Percentiles rank a stretch among this genome's conserved stretches.
These are phyloP conservation scores for Globisporangium echinulatum DNA, from an alignment of 352 stramenopile species.

Conservation along the genomic window DNA sequence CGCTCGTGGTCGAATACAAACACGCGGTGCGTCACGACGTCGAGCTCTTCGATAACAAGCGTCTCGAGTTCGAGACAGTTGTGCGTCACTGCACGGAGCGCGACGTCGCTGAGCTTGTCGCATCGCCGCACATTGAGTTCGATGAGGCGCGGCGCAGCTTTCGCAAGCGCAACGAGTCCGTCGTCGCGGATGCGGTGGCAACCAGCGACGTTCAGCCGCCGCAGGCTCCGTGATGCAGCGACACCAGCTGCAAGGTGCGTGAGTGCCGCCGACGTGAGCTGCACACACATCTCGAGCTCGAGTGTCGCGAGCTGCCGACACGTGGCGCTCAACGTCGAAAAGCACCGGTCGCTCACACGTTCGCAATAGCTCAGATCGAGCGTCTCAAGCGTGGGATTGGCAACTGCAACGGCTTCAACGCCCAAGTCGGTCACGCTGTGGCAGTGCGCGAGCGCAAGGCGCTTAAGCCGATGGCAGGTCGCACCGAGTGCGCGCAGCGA, in stretches of 20 bases:
- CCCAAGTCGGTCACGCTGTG: constrained; percentile 72
- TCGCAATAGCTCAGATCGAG: constrained; percentile 64
- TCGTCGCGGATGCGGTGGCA: constrained; percentile 78
- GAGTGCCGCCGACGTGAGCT: constrained; percentile 47
- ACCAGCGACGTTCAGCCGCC: constrained; percentile 64
- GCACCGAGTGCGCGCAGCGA: constrained; percentile 40
- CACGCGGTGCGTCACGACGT: constrained; percentile 48
- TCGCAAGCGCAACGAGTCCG: constrained; percentile 60
- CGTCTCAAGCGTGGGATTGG: constrained; percentile 44
- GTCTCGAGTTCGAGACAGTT: constrained; percentile 77
- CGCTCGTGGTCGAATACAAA: constrained; percentile 84
- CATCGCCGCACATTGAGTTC: constrained; percentile 74
- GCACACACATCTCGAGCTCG: constrained; percentile 60
- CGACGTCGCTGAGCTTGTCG: constrained; percentile 80
- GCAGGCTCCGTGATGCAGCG: constrained; percentile 40
- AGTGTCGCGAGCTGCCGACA: constrained; percentile 35
- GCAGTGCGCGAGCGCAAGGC: constrained; percentile 49
- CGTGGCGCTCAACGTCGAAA: constrained; percentile 41
- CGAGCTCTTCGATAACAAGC: constrained; percentile 83
- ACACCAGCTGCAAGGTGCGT: constrained; percentile 45
- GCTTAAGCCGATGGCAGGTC: constrained; percentile 43
- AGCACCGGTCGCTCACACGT: constrained; percentile 53
- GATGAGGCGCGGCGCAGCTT: constrained; percentile 47
- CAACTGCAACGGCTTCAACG: constrained; percentile 52
- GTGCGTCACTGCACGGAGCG: constrained; percentile 65